Conservation (phyloP, 108 stramenopile species). For the Cyclotella choctawhatcheeana region DNA sequence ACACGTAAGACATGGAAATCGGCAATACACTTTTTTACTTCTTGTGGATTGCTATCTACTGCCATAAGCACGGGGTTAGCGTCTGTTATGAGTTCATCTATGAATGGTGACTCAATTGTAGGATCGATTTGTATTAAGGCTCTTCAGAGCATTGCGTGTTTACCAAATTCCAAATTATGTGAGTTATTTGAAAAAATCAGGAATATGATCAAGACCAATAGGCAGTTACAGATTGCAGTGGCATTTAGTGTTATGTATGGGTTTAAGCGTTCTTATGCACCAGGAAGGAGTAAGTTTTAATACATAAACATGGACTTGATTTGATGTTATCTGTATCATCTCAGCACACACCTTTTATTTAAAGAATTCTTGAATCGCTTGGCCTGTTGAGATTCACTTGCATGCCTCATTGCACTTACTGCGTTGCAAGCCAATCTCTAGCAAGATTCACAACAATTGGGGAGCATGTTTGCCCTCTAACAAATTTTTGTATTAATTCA, state of each 20-base stretch:
- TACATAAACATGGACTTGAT: no score
- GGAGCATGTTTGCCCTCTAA: no score
- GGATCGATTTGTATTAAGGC: slow-evolving; percentile 11
- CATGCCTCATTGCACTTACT: no score
- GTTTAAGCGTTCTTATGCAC: no score
- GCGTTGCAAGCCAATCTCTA: no score
- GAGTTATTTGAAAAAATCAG: slow-evolving; percentile 2
- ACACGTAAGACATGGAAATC: slow-evolving; percentile 40
- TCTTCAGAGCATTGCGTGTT: slow-evolving; percentile 5
- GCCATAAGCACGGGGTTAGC: slow-evolving; percentile 31
- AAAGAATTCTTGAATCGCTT: no score
- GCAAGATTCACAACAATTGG: no score
- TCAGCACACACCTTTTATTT: no score
- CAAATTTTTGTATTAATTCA: no score
- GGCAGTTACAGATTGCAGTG: slow-evolving; percentile 28
- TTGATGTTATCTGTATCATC: no score
- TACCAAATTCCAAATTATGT: not conserved
- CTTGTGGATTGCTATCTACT: slow-evolving; percentile 29
- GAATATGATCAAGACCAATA: slow-evolving; percentile 37
- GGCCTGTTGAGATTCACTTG: no score
- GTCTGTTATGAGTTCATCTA: slow-evolving; percentile 25
- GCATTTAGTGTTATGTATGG: slow-evolving; percentile 43
- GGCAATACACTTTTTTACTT: slow-evolving; percentile 28
- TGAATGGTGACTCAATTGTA: slow-evolving; percentile 4
- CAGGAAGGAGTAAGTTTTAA: no score